Evolutionary conservation across 2,329 filamentous ascomycete species (phyloP), one percentile per base, ranked within the genome.

Genomic region (Penicillium griseofulvum): DNA sequence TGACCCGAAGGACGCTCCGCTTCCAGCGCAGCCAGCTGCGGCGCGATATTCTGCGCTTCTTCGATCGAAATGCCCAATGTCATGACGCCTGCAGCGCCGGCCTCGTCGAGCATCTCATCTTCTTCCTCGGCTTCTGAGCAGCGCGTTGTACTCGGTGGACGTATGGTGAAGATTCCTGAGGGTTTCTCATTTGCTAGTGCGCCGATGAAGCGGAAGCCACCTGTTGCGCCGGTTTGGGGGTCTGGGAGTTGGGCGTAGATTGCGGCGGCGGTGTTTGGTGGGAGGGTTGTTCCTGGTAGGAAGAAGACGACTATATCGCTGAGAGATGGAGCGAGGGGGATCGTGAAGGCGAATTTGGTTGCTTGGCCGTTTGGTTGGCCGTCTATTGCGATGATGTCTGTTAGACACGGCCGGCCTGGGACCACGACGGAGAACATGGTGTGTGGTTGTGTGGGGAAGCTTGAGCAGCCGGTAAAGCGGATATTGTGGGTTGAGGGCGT

Each of bases 101-200:
- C 77, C 46, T 80, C 78, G 14, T 79, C 78, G 24, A 70, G 78
- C 81, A 79, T 77, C 31, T 73, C 72, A 49, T 72, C 73, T 68
- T 63, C 74, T 50, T 65, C 73, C 63, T 58, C 72, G 58, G 56
- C 72, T 66, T 69, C 74, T 36, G 63, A 66, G 58, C 63, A 63
- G 22, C 22, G 57, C 8, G 58, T 58, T 56, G 54, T 37, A 31
- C 45, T 50, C 48, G 65, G 37, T 16, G 52, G 43, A 1, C 79
- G 81, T 61, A 96, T 79, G 71, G 89, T 91, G 80, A 97, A 97
- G 54, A 97, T 89, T 34, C 92, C 91, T 63, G 88, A 93, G 65
- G 94, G 91, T 70, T 97, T 97, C 54, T 92, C 91, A 34, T 89
- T 87, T 1, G 90, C 92, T 53, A 99, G 87, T 46, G 87, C 94